Conservation (phyloP, 1,284 basidiomycete species). For the Leccinum huronense region DNA sequence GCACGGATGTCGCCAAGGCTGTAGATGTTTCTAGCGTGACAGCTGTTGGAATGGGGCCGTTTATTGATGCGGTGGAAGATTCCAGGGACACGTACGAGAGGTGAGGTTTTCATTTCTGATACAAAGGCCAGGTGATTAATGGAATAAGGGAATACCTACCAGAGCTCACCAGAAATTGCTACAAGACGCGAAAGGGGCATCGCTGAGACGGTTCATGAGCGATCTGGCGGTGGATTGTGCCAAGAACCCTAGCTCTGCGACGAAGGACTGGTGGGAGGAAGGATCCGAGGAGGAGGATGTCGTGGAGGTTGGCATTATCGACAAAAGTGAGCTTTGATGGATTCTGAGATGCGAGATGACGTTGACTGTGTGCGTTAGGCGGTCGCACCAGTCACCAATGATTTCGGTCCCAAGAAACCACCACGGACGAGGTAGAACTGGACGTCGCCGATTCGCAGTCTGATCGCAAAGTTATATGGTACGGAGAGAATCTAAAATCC, state of each 20-base stretch:
- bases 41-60: constrained; percentile 87
- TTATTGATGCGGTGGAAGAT: constrained; percentile 87
- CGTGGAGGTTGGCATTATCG: constrained; percentile 55
- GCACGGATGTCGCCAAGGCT: constrained; percentile 55
- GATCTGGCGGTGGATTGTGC: constrained; percentile 78
- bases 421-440: constrained; percentile 86
- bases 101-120: constrained; percentile 43
- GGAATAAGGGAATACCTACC: constrained; percentile 82
- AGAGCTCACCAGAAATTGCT: constrained; percentile 74
- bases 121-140: constrained; percentile 12
- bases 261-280: constrained; percentile 58
- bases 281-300: constrained; percentile 64
- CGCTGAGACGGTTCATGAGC: constrained; percentile 79
- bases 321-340: constrained; percentile 53
- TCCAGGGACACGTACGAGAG: constrained; percentile 86
- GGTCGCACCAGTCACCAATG: constrained; percentile 73
- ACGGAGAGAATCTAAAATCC: constrained; percentile 53
- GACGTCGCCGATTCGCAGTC: constrained; percentile 80
- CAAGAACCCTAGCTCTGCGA: constrained; percentile 51
- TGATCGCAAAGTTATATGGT: constrained; percentile 80
- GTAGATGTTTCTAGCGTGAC: constrained; percentile 97
- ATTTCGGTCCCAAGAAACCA: constrained; percentile 75
- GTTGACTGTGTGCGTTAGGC: constrained; percentile 38
- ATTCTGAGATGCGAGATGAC: constrained; percentile 1
- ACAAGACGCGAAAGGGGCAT: constrained; percentile 71